Conservation (phyloP, 2,329 filamentous ascomycete genomes). For the Thermothelomyces thermophilus region DNA sequence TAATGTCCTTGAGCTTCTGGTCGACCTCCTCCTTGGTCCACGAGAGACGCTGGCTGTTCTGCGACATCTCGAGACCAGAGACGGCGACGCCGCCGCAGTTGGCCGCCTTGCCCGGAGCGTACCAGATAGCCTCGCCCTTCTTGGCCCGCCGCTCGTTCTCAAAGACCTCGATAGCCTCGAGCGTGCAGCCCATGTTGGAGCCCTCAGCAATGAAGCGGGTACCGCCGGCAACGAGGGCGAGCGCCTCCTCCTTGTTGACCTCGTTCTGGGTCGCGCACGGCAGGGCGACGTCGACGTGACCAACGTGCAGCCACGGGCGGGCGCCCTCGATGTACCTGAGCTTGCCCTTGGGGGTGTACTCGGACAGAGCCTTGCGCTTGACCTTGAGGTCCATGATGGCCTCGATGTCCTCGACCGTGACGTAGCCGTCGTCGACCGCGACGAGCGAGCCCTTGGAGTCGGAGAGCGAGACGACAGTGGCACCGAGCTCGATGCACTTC, state of each 20-base stretch:
- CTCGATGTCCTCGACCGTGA: conserved; percentile 73
- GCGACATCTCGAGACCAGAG: conserved; percentile 96
- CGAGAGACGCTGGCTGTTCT: conserved; percentile 81
- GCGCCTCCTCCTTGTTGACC: conserved; percentile 84
- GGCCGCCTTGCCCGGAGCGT: conserved; percentile 92
- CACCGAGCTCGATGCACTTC: conserved; percentile 93
- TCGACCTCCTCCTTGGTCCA: conserved; percentile 93
- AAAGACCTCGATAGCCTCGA: conserved; percentile 89
- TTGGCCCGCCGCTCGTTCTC: conserved; percentile 70
- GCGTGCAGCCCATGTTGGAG: conserved; percentile 98
- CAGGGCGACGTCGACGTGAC: conserved; percentile 82
- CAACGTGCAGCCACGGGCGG: conserved; percentile 86
- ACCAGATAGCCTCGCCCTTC: conserved; percentile 73
- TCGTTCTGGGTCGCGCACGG: conserved; percentile 97
- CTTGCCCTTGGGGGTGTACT: conserved; percentile 52
- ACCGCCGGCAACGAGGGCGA: conserved; percentile 69
- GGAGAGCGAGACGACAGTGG: conserved; percentile 83
- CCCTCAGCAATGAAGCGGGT: conserved; percentile 88
- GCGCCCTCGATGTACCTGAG: conserved; percentile 85
- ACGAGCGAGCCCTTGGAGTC: conserved; percentile 85
- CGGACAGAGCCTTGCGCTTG: conserved; percentile 72
- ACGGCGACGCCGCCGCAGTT: conserved; percentile 97
- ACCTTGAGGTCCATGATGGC: conserved; percentile 82
- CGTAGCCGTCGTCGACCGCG: conserved; percentile 60
- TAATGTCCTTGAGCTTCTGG: conserved; percentile 82